Evolutionary conservation across 768 basidiomycete genomes (phyloP), one percentile per base, ranked within the genome.

Genomic region (Dendrothele bispora): DNA sequence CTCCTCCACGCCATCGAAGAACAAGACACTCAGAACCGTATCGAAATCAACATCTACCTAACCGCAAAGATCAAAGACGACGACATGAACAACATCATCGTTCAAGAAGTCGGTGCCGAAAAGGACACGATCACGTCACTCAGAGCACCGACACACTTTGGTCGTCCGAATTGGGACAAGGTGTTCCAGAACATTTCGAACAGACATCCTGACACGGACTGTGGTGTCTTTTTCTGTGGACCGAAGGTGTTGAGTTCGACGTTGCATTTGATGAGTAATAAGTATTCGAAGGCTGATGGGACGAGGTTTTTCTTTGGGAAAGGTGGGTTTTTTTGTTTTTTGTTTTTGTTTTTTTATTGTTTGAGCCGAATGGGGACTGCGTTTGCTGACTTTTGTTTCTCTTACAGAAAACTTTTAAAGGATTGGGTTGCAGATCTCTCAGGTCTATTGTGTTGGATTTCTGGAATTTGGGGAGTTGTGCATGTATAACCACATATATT

Each of bases 181-280:
- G 81, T 86, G 12, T 90, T 88, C 67, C 60, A 70, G 26, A 86
- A 85, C 10, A 80, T 98, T 46, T 75, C 75, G 2, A 82, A 88
- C 59, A 90, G 86, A 63, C 95, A 97, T 56, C 82, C 86, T 0
- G 86, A 90, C 55, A 88, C 94, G 1, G 93, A 95, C 59, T 83
- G 91, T 45, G 94, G 93, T 43, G 92, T 95, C 63, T 90, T 92
- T 74, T 95, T 91, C 78, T 95, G 93, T 59, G 93, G 93, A 12
- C 91, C 92, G 3, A 53, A 83, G 0, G 78, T 74, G 8, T 66
- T 94, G 35, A 89, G 88, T 22, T 81, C 67, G 60, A 73, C 77
- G 55, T 73, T 97, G 17, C 91, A 94, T 62, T 64, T 74, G 45
- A 85, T 85, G 82, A 83, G 74, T 53, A 95, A 94, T 77, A 89